Evolutionary conservation across 1,284 basidiomycete species (phyloP), one percentile per base, ranked within the genome.

Genomic region (Neonothopanus nambi): DNA sequence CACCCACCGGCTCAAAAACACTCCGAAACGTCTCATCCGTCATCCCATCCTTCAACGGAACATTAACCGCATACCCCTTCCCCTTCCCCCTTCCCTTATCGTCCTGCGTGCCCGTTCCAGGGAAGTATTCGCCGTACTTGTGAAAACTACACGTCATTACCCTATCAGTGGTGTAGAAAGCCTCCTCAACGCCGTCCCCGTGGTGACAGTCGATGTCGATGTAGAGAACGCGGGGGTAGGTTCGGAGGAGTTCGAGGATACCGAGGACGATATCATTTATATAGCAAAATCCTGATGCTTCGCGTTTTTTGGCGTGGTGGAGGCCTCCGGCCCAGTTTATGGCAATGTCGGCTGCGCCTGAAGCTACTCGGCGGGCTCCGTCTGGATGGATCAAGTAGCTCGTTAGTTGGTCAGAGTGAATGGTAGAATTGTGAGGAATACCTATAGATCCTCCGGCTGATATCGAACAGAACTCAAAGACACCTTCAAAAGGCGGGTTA

Each of bases 121-220:
- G 96, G 69, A 99, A 99, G 70, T 93, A 99, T 65, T 98, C 95
- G 20, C 96, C 95, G 65, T 91, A 98, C 66, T 95, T 93, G 78
- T 99, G 97, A 68, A 99, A 97, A 38, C 90, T 90, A 67, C 87
- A 87, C 3, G 96, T 98, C 89, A 98, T 94, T 61, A 99, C 96
- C 49, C 96, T 80, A 68, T 99, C 91, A 3, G 94, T 98, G 21
- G 93, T 95, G 70, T 98, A 98, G 76, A 99, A 99, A 1, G 96
- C 97, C 68, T 99, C 96, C 65, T 99, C 96, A 33, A 99, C 96
- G 17, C 96, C 97, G 66, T 99, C 97, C 6, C 96, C 96, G 64
- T 99, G 96, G 69, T 98, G 96, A 53, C 95, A 94, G 70, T 99
- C 96, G 54, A 99, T 96, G 70, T 99, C 96, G 67, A 99, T 91